phyloP scores from a whole-genome alignment of 148 eudicot species.

The Heliamphora exappendiculata region DNA sequence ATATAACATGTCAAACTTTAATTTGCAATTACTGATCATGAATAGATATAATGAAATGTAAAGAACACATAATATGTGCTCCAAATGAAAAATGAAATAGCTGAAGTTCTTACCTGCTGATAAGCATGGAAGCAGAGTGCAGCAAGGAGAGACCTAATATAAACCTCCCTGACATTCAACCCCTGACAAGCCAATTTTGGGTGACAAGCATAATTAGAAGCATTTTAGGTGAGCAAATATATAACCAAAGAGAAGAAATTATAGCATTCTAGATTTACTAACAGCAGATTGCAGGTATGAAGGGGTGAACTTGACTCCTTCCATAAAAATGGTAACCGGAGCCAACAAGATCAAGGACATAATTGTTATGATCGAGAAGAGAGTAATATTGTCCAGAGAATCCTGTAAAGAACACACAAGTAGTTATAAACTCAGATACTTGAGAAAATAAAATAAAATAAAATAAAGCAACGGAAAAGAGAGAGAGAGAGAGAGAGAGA shows the following conservation, averaged over 20 bases:
- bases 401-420: constrained; percentile 45
- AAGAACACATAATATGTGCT: background rate
- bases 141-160: constrained; percentile 55
- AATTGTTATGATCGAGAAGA: constrained; percentile 86
- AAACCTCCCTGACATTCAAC: constrained; percentile 52
- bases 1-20: background rate
- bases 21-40: background rate
- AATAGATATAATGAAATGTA: background rate
- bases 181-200: constrained; percentile 35
- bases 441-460: no score
- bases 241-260: background rate
- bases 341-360: constrained; percentile 81
- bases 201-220: background rate
- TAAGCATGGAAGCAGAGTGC: constrained; percentile 85
- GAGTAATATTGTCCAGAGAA: constrained; percentile 81
- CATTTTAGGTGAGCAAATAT: background rate
- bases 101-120: constrained; percentile 50
- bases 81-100: background rate
- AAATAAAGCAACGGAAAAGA: background rate
- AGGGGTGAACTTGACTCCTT: constrained; percentile 91
- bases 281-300: constrained; percentile 72
- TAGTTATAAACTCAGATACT: no score
- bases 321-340: constrained; percentile 56
- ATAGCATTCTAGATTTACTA: constrained; percentile 24
- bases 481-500: background rate